A percentile compares a stretch with the other conserved stretches of the same genome.
These are phyloP conservation scores for Silene conica DNA, from an alignment of 148 eudicot species.

Conservation along the genomic window DNA sequence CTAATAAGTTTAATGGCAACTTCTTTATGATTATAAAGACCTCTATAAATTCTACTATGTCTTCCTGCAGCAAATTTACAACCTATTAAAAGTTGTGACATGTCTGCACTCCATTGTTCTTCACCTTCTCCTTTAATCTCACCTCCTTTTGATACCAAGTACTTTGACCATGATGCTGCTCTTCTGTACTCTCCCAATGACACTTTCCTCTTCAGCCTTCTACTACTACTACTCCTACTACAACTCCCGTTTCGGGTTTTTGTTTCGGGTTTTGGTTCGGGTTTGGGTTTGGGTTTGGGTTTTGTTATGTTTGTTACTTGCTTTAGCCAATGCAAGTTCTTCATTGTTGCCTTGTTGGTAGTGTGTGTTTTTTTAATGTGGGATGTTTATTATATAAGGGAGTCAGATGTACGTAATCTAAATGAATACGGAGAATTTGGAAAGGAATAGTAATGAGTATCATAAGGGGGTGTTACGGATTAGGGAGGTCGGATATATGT, in stretches of 20 bases:
- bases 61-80: slow-evolving; percentile 80
- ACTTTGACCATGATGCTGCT: slow-evolving; percentile 92
- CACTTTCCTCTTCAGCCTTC: slow-evolving; percentile 46
- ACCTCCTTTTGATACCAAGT: slow-evolving; percentile 74
- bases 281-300: neutral
- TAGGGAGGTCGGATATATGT: neutral
- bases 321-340: slow-evolving; percentile 63
- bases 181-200: slow-evolving; percentile 80
- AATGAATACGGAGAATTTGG: too few species aligned
- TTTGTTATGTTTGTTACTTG: slow-evolving; percentile 41
- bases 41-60: slow-evolving; percentile 92
- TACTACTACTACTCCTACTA: neutral
- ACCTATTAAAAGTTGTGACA: slow-evolving; percentile 83
- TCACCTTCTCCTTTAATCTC: slow-evolving; percentile 76
- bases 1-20: slow-evolving; percentile 96
- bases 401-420: neutral
- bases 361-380: neutral
- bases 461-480: too few species aligned
- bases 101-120: slow-evolving; percentile 90
- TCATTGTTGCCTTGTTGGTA: slow-evolving; percentile 30
- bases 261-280: neutral
- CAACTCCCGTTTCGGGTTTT: neutral
- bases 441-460: too few species aligned
- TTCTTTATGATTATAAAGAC: slow-evolving; percentile 68
- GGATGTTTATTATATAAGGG: neutral